Base-by-base conservation (phyloP, 2,329 filamentous ascomycete species). In the Cercospora zeae-maydis region DNA sequence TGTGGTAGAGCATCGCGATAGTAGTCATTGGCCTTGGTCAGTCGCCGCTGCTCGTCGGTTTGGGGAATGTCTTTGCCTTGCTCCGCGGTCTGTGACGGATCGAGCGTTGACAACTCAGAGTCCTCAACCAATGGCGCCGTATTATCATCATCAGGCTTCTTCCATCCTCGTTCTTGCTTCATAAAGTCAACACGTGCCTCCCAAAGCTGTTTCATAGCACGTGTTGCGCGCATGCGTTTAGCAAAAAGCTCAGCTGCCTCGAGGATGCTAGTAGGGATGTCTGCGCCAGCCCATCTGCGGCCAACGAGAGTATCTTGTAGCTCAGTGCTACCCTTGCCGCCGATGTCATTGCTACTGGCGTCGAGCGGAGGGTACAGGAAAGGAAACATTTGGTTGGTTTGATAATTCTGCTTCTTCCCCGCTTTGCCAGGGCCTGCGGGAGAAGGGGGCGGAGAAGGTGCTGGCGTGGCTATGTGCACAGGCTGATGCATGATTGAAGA, bases 381-480 rank as follows among this genome's bases (percentile, higher is more conserved):
- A 0, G 95, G 95, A 68, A 99, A 98, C 74, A 97, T 95, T 71
- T 99, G 95, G 73, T 99, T 99, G 0, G 95, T 99, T 76, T 99
- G 95, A 72, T 99, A 99, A 70, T 98, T 99, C 73, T 99, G 95
- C 75, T 99, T 99, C 81, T 99, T 99, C 0, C 90, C 93, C 58
- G 90, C 91, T 76, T 98, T 99, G 27, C 92, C 86, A 2, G 86
- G 84, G 0, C 85, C 93, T 34, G 89, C 88, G 9, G 95, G 95
- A 1, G 93, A 97, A 0, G 95, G 95, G 0, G 95, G 95, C 24
- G 95, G 95, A 0, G 95, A 99, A 1, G 95, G 95, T 0, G 93
- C 93, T 0, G 95, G 95, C 1, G 95, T 99, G n/a, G 95, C 95
- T 70, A 99, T 99, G 75, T 99, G 95, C 5, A 99, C 93, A 5